Evolutionary conservation across 2,329 filamentous ascomycete species (phyloP), one percentile per base, ranked within the genome.

Genomic region (Nemania sp.): DNA sequence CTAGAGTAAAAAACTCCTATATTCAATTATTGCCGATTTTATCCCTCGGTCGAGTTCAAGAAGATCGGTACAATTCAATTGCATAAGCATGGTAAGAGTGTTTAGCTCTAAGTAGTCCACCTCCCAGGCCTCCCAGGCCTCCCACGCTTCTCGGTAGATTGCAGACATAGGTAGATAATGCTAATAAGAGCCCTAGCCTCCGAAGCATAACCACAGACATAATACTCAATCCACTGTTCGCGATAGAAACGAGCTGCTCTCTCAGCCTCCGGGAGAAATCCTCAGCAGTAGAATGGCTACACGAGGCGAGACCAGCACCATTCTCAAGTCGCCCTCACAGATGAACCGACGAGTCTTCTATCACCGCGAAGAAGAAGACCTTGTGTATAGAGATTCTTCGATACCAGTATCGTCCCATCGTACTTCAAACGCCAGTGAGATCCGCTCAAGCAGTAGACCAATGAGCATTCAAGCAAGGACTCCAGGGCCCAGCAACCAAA

Each of bases 351-450:
- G 26, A 23, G 19, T 49, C 15, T 39, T 31, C 26, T 41, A n/a
- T 23, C 37, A 36, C 24, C 15, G 28, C 4, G 34, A 28, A 24
- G 19, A 37, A 23, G 30, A 30, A n/a, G 9, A 31, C 1, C 6
- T n/a, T 11, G 19, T 39, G 31, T 47, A 47, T 22, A 45, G 22
- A 24, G 17, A 36, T 20, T 52, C 49, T 20, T 52, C 52, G 12
- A 30, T 48, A 12, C 14, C 31, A 19, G 20, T 20, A 6, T 34
- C 26, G 8, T 33, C 37, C 17, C 12, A 40, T 36, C 45, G 26
- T 5, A 26, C 15, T 33, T 44, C 34, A 3, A 44, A 43, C n/a
- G 11, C 36, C 4, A 37, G 23, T 2, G 22, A 33, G 36, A 26
- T 31, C 26, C 30, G 17, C 23, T 48, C 43, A 30, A 41, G 37